phyloP scores from a whole-genome alignment of 75 land plant genomes.

The Sequoia sempervirens region DNA sequence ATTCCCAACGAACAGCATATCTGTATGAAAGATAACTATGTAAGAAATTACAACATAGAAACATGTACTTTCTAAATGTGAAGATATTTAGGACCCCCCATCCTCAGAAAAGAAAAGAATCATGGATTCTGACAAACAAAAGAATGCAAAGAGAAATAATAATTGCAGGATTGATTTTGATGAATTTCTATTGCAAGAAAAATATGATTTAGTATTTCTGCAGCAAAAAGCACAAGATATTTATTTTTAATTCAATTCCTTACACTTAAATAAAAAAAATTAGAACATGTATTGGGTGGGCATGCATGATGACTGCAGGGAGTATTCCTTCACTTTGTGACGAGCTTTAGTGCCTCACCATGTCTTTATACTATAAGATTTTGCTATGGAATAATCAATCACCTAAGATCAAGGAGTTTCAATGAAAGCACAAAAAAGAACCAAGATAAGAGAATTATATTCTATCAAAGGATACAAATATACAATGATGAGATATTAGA shows the following conservation, averaged over 20 bases:
- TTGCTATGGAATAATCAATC: too few species aligned
- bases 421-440: too few species aligned
- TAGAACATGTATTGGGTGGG: background rate
- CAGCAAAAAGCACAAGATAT: background rate
- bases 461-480: too few species aligned
- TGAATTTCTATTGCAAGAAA: background rate
- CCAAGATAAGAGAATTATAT: too few species aligned
- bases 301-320: background rate
- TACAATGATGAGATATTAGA: too few species aligned
- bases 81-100: background rate
- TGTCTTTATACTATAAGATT: background rate
- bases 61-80: background rate
- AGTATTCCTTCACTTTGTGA: background rate
- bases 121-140: background rate
- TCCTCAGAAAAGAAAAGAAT: background rate
- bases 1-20: constrained; percentile 94
- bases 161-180: background rate
- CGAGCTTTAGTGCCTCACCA: background rate
- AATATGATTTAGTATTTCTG: background rate
- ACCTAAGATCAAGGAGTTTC: too few species aligned
- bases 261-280: background rate
- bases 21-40: constrained; percentile 20
- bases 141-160: background rate
- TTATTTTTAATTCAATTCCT: background rate
- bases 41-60: background rate